These are phyloP conservation scores for Hordeum pubiflorum DNA, from an alignment of 202 grass and related monocot species.

Conservation along the genomic window DNA sequence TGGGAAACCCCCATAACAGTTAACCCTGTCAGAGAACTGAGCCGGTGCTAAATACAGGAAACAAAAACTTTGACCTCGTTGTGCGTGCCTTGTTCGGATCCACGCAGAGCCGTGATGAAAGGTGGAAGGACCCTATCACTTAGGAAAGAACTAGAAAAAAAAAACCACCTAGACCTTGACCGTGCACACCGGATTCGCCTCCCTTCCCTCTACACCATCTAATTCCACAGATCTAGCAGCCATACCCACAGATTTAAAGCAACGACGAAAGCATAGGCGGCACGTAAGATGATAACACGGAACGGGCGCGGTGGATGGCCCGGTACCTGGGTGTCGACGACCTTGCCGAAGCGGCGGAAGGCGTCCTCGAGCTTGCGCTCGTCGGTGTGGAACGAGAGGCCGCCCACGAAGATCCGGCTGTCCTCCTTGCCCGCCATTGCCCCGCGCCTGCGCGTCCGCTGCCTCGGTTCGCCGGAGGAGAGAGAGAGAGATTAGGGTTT, in stretches of 20 bases:
- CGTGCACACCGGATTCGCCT: constrained; percentile 1
- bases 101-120: neutral
- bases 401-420: constrained; percentile 74
- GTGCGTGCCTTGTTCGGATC: neutral
- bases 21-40: neutral
- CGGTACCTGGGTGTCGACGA: constrained; percentile 59
- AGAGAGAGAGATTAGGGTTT: constrained; percentile 15
- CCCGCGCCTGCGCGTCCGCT: neutral
- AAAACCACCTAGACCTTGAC: neutral
- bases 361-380: constrained; percentile 53
- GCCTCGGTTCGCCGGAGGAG: neutral
- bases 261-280: neutral
- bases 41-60: neutral
- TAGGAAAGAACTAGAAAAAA: neutral
- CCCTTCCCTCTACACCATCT: neutral
- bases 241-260: too few relatives aligned
- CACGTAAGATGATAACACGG: neutral
- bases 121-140: neutral
- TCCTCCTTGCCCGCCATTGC: constrained; percentile 61
- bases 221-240: constrained; percentile 26
- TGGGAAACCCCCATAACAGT: neutral
- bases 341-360: constrained; percentile 72
- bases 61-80: neutral
- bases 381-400: constrained; percentile 53
- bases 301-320: neutral